These are phyloP conservation scores for Coemansia sp. DNA, from an alignment of 192 early-diverging fungal genomes.

Conservation along the genomic window DNA sequence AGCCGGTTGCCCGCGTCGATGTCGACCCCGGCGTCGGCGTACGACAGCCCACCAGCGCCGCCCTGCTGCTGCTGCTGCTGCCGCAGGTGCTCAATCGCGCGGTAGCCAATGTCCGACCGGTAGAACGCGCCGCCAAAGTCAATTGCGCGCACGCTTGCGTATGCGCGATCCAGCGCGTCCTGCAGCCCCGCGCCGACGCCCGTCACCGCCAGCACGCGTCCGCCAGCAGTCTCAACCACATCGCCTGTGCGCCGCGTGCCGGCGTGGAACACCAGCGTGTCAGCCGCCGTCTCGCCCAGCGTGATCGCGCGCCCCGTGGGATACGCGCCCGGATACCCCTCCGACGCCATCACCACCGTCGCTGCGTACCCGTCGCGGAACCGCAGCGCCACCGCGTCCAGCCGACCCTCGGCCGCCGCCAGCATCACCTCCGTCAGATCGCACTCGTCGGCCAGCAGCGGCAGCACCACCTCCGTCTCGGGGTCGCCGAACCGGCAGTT, in stretches of 20 bases:
- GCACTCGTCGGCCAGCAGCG: conserved; percentile 76
- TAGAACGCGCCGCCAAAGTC: conserved; percentile 87
- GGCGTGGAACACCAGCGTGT: conserved; percentile 83
- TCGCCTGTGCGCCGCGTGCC: conserved; percentile 68
- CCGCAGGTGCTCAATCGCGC: conserved; percentile 54
- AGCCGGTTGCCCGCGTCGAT: conserved; percentile 96
- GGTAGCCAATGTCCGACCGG: conserved; percentile 91
- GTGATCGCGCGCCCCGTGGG: conserved; percentile 77
- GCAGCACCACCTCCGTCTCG: conserved; percentile 94
- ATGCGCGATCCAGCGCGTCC: conserved; percentile 77
- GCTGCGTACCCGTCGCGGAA: conserved; percentile 78
- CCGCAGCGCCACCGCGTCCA: conserved; percentile 79
- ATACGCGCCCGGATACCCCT: conserved; percentile 90
- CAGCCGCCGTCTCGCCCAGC: conserved; percentile 49
- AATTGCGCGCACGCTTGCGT: conserved; percentile 62
- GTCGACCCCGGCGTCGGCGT: conserved; percentile 93
- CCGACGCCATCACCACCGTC: conserved; percentile 90
- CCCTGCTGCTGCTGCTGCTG: conserved; percentile 35
- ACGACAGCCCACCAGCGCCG: conserved; percentile 70
- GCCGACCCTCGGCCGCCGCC: conserved; percentile 83
- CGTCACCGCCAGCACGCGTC: conserved; percentile 93
- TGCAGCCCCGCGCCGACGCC: conserved; percentile 71
- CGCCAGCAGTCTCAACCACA: conserved; percentile 80
- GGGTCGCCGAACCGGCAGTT: conserved; percentile 99
- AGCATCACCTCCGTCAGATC: conserved; percentile 87